Percentiles rank a stretch among this genome's conserved stretches.
These are phyloP conservation scores for Cladosporium sp. DNA, from an alignment of 2,329 filamentous ascomycete genomes.

Conservation along the genomic window DNA sequence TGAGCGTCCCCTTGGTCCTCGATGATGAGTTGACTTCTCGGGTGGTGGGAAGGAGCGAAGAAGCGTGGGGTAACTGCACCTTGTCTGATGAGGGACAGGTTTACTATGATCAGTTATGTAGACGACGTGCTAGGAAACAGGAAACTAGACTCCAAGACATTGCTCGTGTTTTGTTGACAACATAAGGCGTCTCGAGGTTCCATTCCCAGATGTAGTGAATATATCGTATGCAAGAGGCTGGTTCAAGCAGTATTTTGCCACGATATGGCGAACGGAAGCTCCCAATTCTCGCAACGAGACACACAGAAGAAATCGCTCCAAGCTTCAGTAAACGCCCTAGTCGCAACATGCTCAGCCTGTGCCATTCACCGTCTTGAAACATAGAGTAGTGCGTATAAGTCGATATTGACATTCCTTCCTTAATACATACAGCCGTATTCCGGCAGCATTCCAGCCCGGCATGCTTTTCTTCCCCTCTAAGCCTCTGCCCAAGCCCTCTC, in stretches of 20 bases:
- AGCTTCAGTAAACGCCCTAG: neutral
- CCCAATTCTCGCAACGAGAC: neutral
- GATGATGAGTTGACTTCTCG: neutral
- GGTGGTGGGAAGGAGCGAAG: neutral
- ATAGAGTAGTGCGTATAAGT: neutral
- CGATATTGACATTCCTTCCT: constrained; percentile 16
- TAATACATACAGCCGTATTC: constrained; percentile 16
- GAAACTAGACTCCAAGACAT: neutral
- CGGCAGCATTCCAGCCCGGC: constrained; percentile 12
- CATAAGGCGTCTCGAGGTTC: neutral
- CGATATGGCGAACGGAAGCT: neutral
- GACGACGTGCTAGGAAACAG: neutral
- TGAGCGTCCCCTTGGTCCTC: neutral
- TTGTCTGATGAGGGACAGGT: neutral
- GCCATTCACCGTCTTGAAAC: neutral
- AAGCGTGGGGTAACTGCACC: neutral
- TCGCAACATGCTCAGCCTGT: neutral
- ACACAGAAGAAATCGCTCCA: neutral
- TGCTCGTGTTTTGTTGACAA: neutral
- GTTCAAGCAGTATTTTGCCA: neutral
- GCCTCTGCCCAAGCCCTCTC: constrained; percentile 14
- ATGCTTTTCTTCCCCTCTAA: constrained; percentile 16
- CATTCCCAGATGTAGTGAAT: neutral
- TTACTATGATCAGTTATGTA: neutral
- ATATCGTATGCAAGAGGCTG: neutral